A percentile compares a stretch with the other conserved stretches of the same genome.
Evolutionary conservation across 176 grass and related monocot genomes (phyloP).

Genomic region (Poa annua): DNA sequence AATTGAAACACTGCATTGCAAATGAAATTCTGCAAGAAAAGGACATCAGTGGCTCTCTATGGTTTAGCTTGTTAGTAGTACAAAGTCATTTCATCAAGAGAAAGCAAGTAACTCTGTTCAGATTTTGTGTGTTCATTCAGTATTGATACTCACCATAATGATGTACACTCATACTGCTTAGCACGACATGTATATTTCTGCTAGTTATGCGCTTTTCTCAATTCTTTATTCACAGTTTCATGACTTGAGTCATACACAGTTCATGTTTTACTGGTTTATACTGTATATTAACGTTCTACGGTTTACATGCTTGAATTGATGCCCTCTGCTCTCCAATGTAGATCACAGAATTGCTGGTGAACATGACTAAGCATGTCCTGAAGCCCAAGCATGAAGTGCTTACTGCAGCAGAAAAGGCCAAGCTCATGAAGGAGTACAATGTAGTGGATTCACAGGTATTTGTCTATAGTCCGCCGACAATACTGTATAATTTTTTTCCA

Average conservation of each 20-base stretch:
- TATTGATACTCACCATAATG: not conserved
- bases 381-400: constrained; percentile 80
- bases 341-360: constrained; percentile 90
- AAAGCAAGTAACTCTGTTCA: not conserved
- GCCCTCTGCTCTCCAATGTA: constrained; percentile 43
- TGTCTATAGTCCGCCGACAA: constrained; percentile 22
- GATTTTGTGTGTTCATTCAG: not conserved
- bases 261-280: constrained; percentile 32
- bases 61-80: not conserved
- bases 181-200: not conserved
- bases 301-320: constrained; percentile 16
- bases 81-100: not conserved
- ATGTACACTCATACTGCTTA: not conserved
- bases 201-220: not conserved
- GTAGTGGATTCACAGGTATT: constrained; percentile 80
- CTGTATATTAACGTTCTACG: not conserved
- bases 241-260: not conserved
- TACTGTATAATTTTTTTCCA: constrained; percentile 27
- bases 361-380: constrained; percentile 87
- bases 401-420: constrained; percentile 66
- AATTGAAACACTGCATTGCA: not conserved
- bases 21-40: not conserved
- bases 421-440: constrained; percentile 70
- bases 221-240: not conserved
- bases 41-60: not conserved